Conservation (phyloP, 1,139 yeast species). For the Pichiaceae sp. region DNA sequence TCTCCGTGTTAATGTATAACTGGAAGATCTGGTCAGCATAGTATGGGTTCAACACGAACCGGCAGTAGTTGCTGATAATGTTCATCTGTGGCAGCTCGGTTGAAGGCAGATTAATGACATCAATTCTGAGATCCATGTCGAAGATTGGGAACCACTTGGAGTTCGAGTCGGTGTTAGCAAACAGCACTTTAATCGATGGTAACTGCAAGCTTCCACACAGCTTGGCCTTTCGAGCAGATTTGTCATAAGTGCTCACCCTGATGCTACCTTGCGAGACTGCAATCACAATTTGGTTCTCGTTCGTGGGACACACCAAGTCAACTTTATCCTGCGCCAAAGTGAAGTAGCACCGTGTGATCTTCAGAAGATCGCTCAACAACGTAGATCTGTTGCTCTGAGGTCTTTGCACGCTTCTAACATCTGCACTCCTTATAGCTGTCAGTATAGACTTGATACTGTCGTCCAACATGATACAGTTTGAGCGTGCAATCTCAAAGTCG, state of each 20-base stretch:
- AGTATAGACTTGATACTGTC: neutral
- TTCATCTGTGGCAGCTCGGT: constrained; percentile 34
- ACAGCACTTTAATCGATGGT: constrained; percentile 32
- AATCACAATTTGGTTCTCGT: constrained; percentile 9
- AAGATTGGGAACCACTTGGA: constrained; percentile 23
- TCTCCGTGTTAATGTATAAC: constrained; percentile 8
- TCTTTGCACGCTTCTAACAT: too few species aligned
- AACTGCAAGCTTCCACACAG: constrained; percentile 32
- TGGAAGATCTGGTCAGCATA: constrained; percentile 23
- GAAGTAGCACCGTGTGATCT: too few species aligned
- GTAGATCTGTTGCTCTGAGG: too few species aligned
- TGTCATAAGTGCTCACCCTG: constrained; percentile 14
- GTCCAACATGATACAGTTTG: neutral
- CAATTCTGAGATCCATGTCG: constrained; percentile 33
- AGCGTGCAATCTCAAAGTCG: neutral
- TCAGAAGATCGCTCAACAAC: too few species aligned
- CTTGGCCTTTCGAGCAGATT: constrained; percentile 13
- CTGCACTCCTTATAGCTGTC: too few species aligned
- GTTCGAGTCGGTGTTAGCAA: constrained; percentile 16
- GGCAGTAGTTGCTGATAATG: constrained; percentile 47
- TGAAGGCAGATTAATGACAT: constrained; percentile 28
- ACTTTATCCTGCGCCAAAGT: too few species aligned
- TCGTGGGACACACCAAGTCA: constrained; percentile 4
- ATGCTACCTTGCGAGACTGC: constrained; percentile 8
- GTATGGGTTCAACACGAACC: constrained; percentile 49